These are phyloP conservation scores for Ceratocystis ficicola DNA, from an alignment of 2,329 filamentous ascomycete genomes.

Conservation along the genomic window DNA sequence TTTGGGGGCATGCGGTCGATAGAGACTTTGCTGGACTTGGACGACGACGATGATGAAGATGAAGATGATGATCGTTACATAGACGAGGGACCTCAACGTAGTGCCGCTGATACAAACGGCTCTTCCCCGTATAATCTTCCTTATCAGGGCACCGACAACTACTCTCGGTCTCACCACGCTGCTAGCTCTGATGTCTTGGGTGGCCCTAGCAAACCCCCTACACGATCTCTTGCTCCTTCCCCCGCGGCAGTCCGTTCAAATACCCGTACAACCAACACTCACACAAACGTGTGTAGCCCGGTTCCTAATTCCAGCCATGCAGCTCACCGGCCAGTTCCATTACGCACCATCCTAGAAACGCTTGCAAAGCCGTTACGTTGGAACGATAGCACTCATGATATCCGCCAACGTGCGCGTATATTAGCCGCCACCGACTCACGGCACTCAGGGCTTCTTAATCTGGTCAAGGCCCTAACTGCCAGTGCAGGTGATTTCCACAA, in stretches of 20 bases:
- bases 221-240: slow-evolving; percentile 1
- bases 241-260: slow-evolving; percentile 3
- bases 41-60: slow-evolving; percentile 15
- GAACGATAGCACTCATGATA: slow-evolving; percentile 8
- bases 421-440: slow-evolving; percentile 3
- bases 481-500: slow-evolving; percentile 16
- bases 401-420: slow-evolving; percentile 11
- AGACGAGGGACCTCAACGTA: slow-evolving; percentile 6
- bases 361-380: slow-evolving; percentile 17
- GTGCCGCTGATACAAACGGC: slow-evolving; percentile 6
- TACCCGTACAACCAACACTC: slow-evolving; percentile 11
- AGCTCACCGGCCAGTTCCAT: slow-evolving; percentile 14
- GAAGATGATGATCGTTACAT: neutral
- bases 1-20: slow-evolving; percentile 15
- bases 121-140: slow-evolving; percentile 13
- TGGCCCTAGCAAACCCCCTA: neutral
- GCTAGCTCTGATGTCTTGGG: slow-evolving; percentile 16
- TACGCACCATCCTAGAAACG: slow-evolving; percentile 18
- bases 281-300: slow-evolving; percentile 11
- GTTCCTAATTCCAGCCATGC: slow-evolving; percentile 4
- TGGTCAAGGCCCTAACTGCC: slow-evolving; percentile 12
- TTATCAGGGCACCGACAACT: slow-evolving; percentile 7
- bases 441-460: slow-evolving; percentile 2
- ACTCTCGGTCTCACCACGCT: slow-evolving; percentile 13
- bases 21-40: slow-evolving; percentile 15